phyloP scores from a whole-genome alignment of 176 grass and related monocot genomes.

The Avena sativa region DNA sequence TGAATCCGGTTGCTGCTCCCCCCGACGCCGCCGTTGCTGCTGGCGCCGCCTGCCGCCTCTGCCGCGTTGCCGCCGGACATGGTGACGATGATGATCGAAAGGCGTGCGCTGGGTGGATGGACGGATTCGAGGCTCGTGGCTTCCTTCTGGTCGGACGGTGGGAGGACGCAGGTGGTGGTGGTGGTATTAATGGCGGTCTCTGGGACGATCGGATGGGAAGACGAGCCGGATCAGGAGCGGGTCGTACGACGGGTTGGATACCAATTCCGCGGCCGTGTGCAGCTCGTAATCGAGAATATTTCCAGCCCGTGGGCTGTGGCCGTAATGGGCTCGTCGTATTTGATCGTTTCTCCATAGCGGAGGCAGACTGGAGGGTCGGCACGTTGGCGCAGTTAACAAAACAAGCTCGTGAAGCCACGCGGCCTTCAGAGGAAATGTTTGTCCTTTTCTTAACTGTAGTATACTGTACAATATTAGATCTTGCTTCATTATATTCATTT shows the following conservation, averaged over 20 bases:
- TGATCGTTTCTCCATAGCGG: not conserved
- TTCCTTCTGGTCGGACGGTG: not conserved
- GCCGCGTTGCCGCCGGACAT: constrained; percentile 39
- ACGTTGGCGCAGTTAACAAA: too few relatives aligned
- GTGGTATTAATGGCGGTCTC: constrained; percentile 21
- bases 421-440: too few relatives aligned
- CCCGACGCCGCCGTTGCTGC: constrained; percentile 36
- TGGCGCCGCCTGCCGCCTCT: not conserved
- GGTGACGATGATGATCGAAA: not conserved
- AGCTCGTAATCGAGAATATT: not conserved
- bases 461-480: too few relatives aligned
- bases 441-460: too few relatives aligned
- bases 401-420: too few relatives aligned
- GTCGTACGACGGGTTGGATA: not conserved
- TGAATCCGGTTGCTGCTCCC: constrained; percentile 71
- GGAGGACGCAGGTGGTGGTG: not conserved
- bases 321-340: not conserved
- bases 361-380: too few relatives aligned
- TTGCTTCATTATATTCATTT: too few relatives aligned
- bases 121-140: constrained; percentile 5
- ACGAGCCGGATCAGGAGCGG: constrained; percentile 25
- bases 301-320: not conserved
- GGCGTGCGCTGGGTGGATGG: not conserved
- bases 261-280: not conserved
- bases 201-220: constrained; percentile 13